Evolutionary conservation across 495 filamentous ascomycete species (phyloP).

Genomic region (Lichina pygmaea): DNA sequence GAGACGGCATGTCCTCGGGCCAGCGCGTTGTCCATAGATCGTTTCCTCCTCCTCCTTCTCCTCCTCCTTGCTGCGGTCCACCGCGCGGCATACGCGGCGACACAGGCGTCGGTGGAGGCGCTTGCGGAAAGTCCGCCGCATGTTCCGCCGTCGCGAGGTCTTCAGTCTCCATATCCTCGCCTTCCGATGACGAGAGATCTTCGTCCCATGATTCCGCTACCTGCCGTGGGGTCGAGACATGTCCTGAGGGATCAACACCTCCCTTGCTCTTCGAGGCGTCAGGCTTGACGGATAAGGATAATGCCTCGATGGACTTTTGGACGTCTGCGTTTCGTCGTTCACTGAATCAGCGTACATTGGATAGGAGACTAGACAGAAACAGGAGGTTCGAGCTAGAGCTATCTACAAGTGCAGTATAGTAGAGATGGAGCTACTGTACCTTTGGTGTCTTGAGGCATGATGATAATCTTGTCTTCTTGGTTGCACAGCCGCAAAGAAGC

Average conservation of each 20-base stretch:
- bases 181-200: slow-evolving; percentile 1
- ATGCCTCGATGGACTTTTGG: neutral
- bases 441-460: too few relatives aligned
- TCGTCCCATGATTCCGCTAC: slow-evolving; percentile 3
- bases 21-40: too few relatives aligned
- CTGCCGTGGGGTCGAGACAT: neutral
- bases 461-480: too few relatives aligned
- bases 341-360: too few relatives aligned
- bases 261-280: neutral
- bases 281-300: neutral
- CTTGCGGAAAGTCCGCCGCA: neutral
- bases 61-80: too few relatives aligned
- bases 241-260: neutral
- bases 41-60: too few relatives aligned
- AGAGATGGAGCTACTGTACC: too few relatives aligned
- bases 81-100: neutral
- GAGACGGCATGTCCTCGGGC: too few relatives aligned
- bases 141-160: neutral
- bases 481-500: too few relatives aligned
- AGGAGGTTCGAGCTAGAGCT: too few relatives aligned
- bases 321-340: neutral
- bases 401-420: too few relatives aligned
- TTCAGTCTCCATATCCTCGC: neutral
- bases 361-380: too few relatives aligned
- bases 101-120: slow-evolving; percentile 2